These are phyloP conservation scores for Cokeromyces recurvatus DNA, from an alignment of 371 early-diverging fungal species.

Conservation along the genomic window DNA sequence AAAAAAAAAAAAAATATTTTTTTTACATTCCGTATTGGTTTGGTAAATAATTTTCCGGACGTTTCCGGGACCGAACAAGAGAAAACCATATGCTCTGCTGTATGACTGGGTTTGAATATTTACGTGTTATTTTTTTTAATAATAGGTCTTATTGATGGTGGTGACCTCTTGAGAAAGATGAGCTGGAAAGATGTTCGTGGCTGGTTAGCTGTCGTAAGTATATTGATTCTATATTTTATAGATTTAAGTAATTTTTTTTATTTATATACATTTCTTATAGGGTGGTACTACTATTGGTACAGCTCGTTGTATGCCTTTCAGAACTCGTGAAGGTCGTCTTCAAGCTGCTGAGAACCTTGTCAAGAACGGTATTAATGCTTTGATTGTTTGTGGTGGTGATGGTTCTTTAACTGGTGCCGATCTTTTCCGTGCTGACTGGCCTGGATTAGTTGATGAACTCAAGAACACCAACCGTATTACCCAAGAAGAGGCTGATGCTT, in stretches of 20 bases:
- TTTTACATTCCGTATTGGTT: too few relatives aligned
- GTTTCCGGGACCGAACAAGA: too few relatives aligned
- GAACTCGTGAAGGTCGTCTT: slow-evolving; percentile 84
- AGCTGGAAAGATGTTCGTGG: slow-evolving; percentile 89
- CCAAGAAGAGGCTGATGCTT: slow-evolving; percentile 51
- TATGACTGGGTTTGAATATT: too few relatives aligned
- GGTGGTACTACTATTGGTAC: slow-evolving; percentile 99
- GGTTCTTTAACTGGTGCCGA: slow-evolving; percentile 98
- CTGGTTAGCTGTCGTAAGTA: slow-evolving; percentile 61
- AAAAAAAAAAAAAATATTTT: too few relatives aligned
- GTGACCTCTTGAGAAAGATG: slow-evolving; percentile 63
- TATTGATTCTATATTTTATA: slow-evolving; percentile 11
- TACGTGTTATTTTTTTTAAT: slow-evolving; percentile 3
- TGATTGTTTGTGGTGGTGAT: slow-evolving; percentile 98
- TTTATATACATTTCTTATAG: slow-evolving; percentile 16
- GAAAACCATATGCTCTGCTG: too few relatives aligned
- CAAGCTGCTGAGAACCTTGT: slow-evolving; percentile 86
- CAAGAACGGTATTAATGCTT: slow-evolving; percentile 88
- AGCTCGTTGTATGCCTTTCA: slow-evolving; percentile 89
- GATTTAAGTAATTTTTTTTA: slow-evolving; percentile 30
- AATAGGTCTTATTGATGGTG: too few relatives aligned
- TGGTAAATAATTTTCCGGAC: neutral
- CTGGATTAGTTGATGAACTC: slow-evolving; percentile 74
- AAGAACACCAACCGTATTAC: slow-evolving; percentile 53
- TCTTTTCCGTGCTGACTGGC: slow-evolving; percentile 92